Evolutionary conservation across 139 green algal genomes (phyloP).

Genomic region (Chlamydomonas schloesseri): DNA sequence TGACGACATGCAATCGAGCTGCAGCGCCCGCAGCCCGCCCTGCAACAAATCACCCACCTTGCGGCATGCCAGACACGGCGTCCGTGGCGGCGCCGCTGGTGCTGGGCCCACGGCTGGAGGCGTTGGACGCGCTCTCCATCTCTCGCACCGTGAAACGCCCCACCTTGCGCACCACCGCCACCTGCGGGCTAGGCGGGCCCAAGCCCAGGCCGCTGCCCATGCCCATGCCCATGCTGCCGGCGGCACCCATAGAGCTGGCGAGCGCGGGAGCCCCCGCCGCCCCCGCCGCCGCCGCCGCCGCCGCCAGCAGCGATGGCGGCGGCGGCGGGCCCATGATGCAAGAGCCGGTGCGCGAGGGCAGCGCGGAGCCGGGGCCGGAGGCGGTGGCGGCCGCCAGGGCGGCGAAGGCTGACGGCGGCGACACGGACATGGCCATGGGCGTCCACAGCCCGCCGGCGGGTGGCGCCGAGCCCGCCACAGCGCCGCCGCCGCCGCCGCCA

Average conservation of each 20-base stretch:
- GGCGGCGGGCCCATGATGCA: background rate
- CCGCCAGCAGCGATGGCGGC: no score
- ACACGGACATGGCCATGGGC: background rate
- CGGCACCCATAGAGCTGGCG: background rate
- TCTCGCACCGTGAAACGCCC: slow-evolving; percentile 39
- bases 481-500: no score
- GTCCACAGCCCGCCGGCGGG: no score
- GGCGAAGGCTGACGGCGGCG: background rate
- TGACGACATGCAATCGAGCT: no score
- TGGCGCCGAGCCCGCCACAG: background rate
- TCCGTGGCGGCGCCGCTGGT: slow-evolving; percentile 1
- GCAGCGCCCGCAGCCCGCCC: no score
- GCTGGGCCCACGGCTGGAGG: slow-evolving; percentile 13
- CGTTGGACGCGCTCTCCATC: slow-evolving; percentile 6
- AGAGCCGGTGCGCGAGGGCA: no score
- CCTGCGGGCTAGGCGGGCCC: background rate
- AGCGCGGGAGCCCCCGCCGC: no score
- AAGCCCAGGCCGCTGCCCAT: background rate
- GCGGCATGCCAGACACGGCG: background rate
- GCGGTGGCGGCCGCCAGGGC: no score
- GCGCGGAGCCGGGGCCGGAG: no score
- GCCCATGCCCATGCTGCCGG: no score
- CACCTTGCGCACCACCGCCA: background rate
- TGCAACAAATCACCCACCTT: no score
- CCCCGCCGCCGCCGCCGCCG: no score